These are phyloP conservation scores for Neostapfia colusana DNA, from an alignment of 176 grass and related monocot species.

Conservation along the genomic window DNA sequence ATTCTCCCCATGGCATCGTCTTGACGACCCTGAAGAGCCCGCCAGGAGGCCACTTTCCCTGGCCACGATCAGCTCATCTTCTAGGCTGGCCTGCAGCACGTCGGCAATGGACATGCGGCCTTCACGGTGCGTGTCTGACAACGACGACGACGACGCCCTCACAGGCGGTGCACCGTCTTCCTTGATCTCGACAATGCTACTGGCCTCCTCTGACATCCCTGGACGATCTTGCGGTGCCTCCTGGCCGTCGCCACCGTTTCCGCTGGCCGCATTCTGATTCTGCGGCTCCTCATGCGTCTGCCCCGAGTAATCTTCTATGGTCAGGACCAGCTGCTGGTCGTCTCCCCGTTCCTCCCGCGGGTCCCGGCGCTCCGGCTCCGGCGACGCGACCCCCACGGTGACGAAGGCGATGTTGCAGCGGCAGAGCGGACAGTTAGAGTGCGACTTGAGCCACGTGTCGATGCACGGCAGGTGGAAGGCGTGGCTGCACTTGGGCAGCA, in stretches of 20 bases:
- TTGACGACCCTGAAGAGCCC: slow-evolving; percentile 40
- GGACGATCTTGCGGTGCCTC: slow-evolving; percentile 30
- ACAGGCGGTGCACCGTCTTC: slow-evolving; percentile 35
- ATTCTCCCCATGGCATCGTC: slow-evolving; percentile 42
- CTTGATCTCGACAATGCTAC: slow-evolving; percentile 50
- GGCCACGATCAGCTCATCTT: slow-evolving; percentile 66
- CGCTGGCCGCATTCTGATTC: neutral
- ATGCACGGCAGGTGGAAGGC: slow-evolving; percentile 96
- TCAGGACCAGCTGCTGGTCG: slow-evolving; percentile 31
- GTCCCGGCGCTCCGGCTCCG: slow-evolving; percentile 26
- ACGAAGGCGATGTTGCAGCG: slow-evolving; percentile 65
- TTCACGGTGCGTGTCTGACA: slow-evolving; percentile 45
- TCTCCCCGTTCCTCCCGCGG: slow-evolving; percentile 41
- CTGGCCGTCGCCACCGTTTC: slow-evolving; percentile 9
- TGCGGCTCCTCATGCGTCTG: slow-evolving; percentile 5
- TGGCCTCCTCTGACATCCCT: slow-evolving; percentile 33
- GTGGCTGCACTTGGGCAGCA: slow-evolving; percentile 89
- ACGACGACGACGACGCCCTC: slow-evolving; percentile 40
- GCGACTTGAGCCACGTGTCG: slow-evolving; percentile 91
- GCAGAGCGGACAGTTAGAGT: slow-evolving; percentile 90
- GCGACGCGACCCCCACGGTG: slow-evolving; percentile 24
- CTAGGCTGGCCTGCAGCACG: slow-evolving; percentile 65
- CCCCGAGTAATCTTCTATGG: slow-evolving; percentile 34
- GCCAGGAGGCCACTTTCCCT: slow-evolving; percentile 61
- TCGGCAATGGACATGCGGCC: slow-evolving; percentile 65